phyloP scores from a whole-genome alignment of 768 basidiomycete species.

The Lactarius deliciosus region DNA sequence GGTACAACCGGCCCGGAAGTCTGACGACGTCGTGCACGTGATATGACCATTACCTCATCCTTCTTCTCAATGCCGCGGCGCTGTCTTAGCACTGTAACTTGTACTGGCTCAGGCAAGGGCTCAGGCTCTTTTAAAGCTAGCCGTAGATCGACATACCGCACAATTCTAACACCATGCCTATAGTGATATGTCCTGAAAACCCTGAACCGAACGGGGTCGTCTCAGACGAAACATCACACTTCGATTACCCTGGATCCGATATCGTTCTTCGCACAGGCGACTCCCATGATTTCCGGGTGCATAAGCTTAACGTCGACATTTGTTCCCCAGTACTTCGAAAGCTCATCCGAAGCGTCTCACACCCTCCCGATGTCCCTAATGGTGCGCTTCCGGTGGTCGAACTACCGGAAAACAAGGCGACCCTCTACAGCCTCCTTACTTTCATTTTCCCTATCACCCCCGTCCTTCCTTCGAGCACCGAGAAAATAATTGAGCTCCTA shows the following conservation, averaged over 20 bases:
- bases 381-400: not conserved
- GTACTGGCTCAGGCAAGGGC: too few relatives aligned
- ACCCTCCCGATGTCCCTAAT: not conserved
- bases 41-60: too few relatives aligned
- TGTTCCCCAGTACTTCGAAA: slow-evolving; percentile 42
- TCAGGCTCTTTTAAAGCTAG: too few relatives aligned
- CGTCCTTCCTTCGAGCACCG: too few relatives aligned
- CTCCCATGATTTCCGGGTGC: not conserved
- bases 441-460: not conserved
- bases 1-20: too few relatives aligned
- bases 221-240: not conserved
- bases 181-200: not conserved
- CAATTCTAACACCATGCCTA: not conserved
- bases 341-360: not conserved
- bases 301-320: slow-evolving; percentile 39
- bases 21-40: too few relatives aligned
- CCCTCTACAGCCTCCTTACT: not conserved
- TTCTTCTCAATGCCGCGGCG: too few relatives aligned
- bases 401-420: not conserved
- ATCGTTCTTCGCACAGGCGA: not conserved
- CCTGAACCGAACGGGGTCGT: not conserved
- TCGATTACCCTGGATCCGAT: not conserved
- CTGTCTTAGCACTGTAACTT: too few relatives aligned
- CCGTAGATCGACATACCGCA: too few relatives aligned
- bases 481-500: too few relatives aligned